These are phyloP conservation scores for Aspergillus incahuasiensis DNA, from an alignment of 495 filamentous ascomycete species.

Conservation along the genomic window DNA sequence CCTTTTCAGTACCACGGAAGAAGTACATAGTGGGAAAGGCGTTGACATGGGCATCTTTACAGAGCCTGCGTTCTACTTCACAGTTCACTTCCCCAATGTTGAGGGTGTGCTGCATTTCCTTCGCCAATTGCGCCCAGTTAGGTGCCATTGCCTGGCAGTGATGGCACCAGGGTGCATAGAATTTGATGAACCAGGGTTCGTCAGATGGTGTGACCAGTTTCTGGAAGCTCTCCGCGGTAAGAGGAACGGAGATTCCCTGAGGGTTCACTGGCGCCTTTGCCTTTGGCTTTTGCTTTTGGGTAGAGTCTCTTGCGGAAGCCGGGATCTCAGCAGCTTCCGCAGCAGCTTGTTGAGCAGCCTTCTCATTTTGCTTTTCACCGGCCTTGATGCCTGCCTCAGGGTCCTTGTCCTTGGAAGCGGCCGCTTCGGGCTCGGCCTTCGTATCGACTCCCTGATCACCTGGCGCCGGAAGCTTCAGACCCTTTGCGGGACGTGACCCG, in stretches of 20 bases:
- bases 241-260: conserved; percentile 63
- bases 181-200: conserved; percentile 97
- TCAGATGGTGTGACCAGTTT: conserved; percentile 77
- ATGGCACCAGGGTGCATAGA: conserved; percentile 94
- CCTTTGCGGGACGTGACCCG: conserved; percentile 65
- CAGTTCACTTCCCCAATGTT: conserved; percentile 98
- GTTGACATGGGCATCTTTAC: conserved; percentile 76
- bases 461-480: conserved; percentile 56
- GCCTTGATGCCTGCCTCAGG: conserved; percentile 39
- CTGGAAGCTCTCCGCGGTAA: conserved; percentile 84
- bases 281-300: conserved; percentile 28
- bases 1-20: conserved; percentile 86
- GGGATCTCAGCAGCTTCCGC: conserved; percentile 27
- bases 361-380: conserved; percentile 43
- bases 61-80: conserved; percentile 74
- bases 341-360: conserved; percentile 32
- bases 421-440: conserved; percentile 40
- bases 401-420: conserved; percentile 47
- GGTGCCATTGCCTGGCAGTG: conserved; percentile 92
- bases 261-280: conserved; percentile 59
- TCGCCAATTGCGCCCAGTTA: conserved; percentile 82
- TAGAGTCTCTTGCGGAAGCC: conserved; percentile 26
- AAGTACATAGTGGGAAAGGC: conserved; percentile 88
- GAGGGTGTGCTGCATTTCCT: conserved; percentile 79
- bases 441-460: conserved; percentile 49